Base-by-base conservation (phyloP, 2,329 filamentous ascomycete species). In the Neofusicoccum cordaticola region DNA sequence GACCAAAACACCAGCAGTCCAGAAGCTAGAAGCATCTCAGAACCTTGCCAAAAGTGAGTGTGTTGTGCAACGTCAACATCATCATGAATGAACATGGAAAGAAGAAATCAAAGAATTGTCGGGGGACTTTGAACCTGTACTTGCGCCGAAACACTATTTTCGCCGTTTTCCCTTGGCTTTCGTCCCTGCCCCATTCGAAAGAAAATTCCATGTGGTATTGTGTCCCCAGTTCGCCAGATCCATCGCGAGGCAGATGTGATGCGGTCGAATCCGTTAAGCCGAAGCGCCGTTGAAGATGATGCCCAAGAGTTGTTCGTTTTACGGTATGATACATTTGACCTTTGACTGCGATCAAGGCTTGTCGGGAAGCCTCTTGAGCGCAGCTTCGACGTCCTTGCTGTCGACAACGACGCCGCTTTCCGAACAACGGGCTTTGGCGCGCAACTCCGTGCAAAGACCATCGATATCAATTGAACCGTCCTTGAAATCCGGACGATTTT, bases 371-470 rank as follows among this genome's bases (percentile, higher is more conserved):
- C 80, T 80, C 71, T 80, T 78, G 62, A 83, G 75, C 4, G 81
- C 80, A 44, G 78, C 74, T 73, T 97, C 90, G 71, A 98, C 96
- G 72, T 98, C 93, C 63, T 87, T 87, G 79, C 96, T 89, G 67
- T 93, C 90, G 27, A 99, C 91, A 17, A 97, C 92, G 12, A 96
- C 92, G 15, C 95, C 94, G 17, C 85, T 90, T 70, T 96, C 91
- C 0, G 93, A 96, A 77, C 95, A 99, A 74, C 94, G 95, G 65
- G 95, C 95, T 81, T 99, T 99, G 76, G 93, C 91, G 68, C 94
- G 91, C 13, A 99, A 86, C 75, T 99, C 93, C 4, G 90, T 90
- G 80, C 95, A 99, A 27, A 99, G 85, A 39, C 90, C 88, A 74
- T 99, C 95, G 56, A 99, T 90, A 70, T 99, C 95, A 69, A 98